Conservation (phyloP, 176 grass and related monocot species). For the Avena eriantha region DNA sequence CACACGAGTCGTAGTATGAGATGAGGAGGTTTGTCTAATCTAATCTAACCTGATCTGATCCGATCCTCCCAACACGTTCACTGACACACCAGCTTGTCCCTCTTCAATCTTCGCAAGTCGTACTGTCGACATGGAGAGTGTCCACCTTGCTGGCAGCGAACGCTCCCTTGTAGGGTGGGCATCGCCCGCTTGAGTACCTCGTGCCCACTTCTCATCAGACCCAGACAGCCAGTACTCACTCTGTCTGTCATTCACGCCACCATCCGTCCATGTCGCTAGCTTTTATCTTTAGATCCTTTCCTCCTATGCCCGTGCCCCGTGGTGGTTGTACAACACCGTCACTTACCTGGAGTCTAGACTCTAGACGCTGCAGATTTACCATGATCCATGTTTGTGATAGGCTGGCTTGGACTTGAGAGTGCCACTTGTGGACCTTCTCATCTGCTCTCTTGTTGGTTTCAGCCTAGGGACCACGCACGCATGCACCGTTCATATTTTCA, state of each 20-base stretch:
- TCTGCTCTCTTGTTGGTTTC: background rate
- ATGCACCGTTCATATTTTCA: background rate
- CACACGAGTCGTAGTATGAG: background rate
- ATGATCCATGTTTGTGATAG: background rate
- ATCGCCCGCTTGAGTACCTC: background rate
- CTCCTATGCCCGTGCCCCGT: background rate
- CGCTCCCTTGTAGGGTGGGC: background rate
- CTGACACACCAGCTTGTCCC: slow-evolving; percentile 12
- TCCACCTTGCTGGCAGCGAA: background rate
- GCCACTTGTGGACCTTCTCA: background rate
- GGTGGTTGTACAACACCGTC: background rate
- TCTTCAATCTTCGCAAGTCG: background rate
- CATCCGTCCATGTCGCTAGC: background rate
- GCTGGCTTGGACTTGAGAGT: background rate
- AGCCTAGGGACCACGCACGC: background rate
- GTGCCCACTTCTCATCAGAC: slow-evolving; percentile 19
- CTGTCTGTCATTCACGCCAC: background rate
- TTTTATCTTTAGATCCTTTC: slow-evolving; percentile 1
- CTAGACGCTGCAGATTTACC: background rate
- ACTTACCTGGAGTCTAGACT: background rate
- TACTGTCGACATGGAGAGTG: background rate
- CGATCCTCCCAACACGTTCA: background rate
- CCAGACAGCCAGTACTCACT: background rate
- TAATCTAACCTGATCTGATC: background rate
- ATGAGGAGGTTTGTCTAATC: background rate